These are phyloP conservation scores for Pholiota microspora DNA, from an alignment of 768 basidiomycete species.

Conservation along the genomic window DNA sequence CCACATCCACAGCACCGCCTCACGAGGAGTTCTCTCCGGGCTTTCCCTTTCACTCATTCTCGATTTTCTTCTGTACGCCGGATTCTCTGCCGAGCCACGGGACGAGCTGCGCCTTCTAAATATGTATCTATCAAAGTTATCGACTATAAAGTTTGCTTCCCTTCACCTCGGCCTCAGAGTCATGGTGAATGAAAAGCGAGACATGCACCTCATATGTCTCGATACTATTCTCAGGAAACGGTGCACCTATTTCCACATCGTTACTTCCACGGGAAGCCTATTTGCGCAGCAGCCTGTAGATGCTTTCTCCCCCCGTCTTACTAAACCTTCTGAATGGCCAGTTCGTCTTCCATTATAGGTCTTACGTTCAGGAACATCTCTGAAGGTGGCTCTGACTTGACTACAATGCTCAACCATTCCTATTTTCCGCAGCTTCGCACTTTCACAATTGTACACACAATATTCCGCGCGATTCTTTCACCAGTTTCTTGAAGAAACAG, in stretches of 20 bases:
- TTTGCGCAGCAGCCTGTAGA: constrained; percentile 10
- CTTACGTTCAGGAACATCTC: constrained; percentile 18
- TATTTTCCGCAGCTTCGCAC: constrained; percentile 11
- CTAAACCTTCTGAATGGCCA: constrained; percentile 11
- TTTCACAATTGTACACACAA: constrained; percentile 11
- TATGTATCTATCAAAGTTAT: constrained; percentile 12
- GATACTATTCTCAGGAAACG: constrained; percentile 9
- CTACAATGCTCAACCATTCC: constrained; percentile 12
- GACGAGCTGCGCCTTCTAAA: constrained; percentile 13
- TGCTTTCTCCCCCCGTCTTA: constrained; percentile 20
- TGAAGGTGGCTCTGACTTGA: constrained; percentile 18
- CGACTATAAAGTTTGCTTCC: constrained; percentile 8
- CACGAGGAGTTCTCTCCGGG: constrained; percentile 9
- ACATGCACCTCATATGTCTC: constrained; percentile 7
- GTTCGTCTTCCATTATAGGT: constrained; percentile 7
- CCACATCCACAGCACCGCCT: constrained; percentile 1
- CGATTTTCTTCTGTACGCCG: constrained; percentile 13
- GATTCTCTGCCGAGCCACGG: constrained; percentile 1
- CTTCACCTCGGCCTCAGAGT: constrained; percentile 9
- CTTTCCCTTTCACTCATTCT: constrained; percentile 13
- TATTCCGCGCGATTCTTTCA: constrained; percentile 14
- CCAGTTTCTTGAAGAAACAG: constrained; percentile 16
- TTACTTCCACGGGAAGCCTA: constrained; percentile 4
- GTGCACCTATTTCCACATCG: constrained; percentile 11
- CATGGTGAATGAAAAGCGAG: constrained; percentile 4